Evolutionary conservation across 306 rosid genomes (phyloP).

Genomic region (Calophaca sinica): DNA sequence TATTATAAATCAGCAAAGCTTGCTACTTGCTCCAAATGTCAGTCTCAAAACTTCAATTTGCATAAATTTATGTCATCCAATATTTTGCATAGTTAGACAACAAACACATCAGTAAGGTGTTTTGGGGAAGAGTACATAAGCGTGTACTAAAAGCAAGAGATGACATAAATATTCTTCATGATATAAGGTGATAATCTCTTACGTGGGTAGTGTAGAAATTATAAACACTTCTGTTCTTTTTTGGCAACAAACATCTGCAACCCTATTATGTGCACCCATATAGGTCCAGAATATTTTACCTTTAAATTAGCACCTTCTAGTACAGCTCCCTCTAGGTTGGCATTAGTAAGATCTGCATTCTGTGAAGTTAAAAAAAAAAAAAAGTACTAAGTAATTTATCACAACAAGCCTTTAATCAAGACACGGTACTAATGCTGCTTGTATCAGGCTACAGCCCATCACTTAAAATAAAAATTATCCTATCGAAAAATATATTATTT

Average conservation of each 20-base stretch:
- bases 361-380: slow-evolving; percentile 45
- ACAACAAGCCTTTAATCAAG: slow-evolving; percentile 25
- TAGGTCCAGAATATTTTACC: slow-evolving; percentile 59
- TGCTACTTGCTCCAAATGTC: slow-evolving; percentile 4
- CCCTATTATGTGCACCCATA: slow-evolving; percentile 25
- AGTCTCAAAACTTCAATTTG: slow-evolving; percentile 27
- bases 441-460: slow-evolving; percentile 14
- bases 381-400: slow-evolving; percentile 20
- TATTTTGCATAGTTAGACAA: slow-evolving; percentile 18
- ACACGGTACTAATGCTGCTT: background rate
- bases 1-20: slow-evolving; percentile 3
- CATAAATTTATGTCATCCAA: slow-evolving; percentile 11
- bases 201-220: slow-evolving; percentile 14
- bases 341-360: slow-evolving; percentile 95
- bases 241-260: background rate
- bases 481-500: background rate
- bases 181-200: slow-evolving; percentile 10
- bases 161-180: background rate
- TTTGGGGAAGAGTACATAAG: background rate
- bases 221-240: background rate
- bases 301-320: slow-evolving; percentile 96
- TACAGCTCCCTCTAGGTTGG: slow-evolving; percentile 90
- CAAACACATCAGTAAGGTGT: background rate
- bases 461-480: slow-evolving; percentile 16
- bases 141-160: too few species aligned